Conservation (phyloP, 2,329 filamentous ascomycete species). For the Didymella exigua region DNA sequence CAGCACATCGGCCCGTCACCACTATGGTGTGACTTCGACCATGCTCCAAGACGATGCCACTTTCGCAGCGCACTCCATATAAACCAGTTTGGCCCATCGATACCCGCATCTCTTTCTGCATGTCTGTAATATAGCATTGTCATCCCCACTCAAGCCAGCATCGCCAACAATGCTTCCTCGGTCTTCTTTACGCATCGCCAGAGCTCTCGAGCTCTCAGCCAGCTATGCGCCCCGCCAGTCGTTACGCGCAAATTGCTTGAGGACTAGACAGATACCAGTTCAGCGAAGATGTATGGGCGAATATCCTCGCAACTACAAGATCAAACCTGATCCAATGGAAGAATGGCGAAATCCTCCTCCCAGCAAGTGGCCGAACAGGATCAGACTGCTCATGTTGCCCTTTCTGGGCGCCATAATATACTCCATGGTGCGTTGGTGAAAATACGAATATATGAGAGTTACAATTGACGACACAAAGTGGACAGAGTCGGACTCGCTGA, state of each 20-base stretch:
- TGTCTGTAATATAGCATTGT: slow-evolving; percentile 24
- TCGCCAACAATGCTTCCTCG: slow-evolving; percentile 39
- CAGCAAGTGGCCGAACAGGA: slow-evolving; percentile 49
- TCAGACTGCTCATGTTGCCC: slow-evolving; percentile 55
- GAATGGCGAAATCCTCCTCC: slow-evolving; percentile 45
- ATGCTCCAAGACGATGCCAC: slow-evolving; percentile 13
- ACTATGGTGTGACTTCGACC: slow-evolving; percentile 40
- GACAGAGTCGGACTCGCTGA: slow-evolving; percentile 45
- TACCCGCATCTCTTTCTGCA: slow-evolving; percentile 6
- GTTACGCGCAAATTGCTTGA: slow-evolving; percentile 26
- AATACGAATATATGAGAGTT: too few species aligned
- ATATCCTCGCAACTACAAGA: slow-evolving; percentile 29
- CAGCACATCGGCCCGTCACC: slow-evolving; percentile 6
- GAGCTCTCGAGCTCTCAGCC: slow-evolving; percentile 36
- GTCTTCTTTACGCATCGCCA: slow-evolving; percentile 30
- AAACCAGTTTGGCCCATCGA: slow-evolving; percentile 3
- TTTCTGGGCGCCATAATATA: slow-evolving; percentile 62
- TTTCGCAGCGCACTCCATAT: slow-evolving; percentile 14
- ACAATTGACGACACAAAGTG: slow-evolving; percentile 28
- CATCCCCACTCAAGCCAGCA: slow-evolving; percentile 8
- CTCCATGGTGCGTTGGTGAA: slow-evolving; percentile 59
- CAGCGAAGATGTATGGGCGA: slow-evolving; percentile 30
- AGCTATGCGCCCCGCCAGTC: slow-evolving; percentile 32
- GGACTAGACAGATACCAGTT: slow-evolving; percentile 15
- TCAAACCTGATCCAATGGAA: slow-evolving; percentile 34